phyloP scores from a whole-genome alignment of 768 basidiomycete genomes.

The Grammothele lineata region DNA sequence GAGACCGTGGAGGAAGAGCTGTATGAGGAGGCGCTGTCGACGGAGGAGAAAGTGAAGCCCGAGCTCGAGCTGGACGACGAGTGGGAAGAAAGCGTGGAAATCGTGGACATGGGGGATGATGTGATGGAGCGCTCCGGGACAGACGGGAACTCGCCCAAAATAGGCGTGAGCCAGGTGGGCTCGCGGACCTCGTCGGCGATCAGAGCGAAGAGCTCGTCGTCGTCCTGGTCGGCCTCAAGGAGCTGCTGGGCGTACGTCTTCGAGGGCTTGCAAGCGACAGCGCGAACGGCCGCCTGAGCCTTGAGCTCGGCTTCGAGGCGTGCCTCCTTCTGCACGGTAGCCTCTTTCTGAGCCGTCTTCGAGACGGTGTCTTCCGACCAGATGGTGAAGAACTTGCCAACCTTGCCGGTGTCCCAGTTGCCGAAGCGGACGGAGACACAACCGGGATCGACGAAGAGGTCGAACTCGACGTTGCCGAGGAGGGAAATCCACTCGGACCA shows the following conservation, averaged over 20 bases:
- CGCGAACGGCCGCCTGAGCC: slow-evolving; percentile 18
- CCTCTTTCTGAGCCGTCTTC: slow-evolving; percentile 26
- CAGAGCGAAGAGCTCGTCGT: slow-evolving; percentile 71
- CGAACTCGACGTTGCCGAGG: slow-evolving; percentile 68
- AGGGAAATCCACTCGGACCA: slow-evolving; percentile 79
- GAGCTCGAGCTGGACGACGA: slow-evolving; percentile 59
- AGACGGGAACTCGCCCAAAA: slow-evolving; percentile 54
- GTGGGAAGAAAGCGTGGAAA: slow-evolving; percentile 53
- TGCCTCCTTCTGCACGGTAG: slow-evolving; percentile 12
- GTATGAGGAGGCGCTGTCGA: slow-evolving; percentile 41
- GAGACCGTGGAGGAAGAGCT: slow-evolving; percentile 38
- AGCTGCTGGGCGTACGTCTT: slow-evolving; percentile 77
- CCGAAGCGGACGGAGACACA: slow-evolving; percentile 65
- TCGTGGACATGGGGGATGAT: slow-evolving; percentile 35
- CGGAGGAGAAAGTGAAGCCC: slow-evolving; percentile 65
- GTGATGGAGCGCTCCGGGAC: slow-evolving; percentile 32
- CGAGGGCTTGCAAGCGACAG: slow-evolving; percentile 21
- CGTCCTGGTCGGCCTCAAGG: slow-evolving; percentile 64
- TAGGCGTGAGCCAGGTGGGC: slow-evolving; percentile 67
- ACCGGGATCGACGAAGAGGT: slow-evolving; percentile 79
- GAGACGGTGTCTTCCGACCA: slow-evolving; percentile 55
- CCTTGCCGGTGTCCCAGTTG: slow-evolving; percentile 34
- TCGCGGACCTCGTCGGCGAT: slow-evolving; percentile 68
- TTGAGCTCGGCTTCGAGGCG: slow-evolving; percentile 18
- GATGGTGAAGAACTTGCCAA: slow-evolving; percentile 52